Evolutionary conservation across 176 grass and related monocot species (phyloP).

Genomic region (Oryza meyeriana): DNA sequence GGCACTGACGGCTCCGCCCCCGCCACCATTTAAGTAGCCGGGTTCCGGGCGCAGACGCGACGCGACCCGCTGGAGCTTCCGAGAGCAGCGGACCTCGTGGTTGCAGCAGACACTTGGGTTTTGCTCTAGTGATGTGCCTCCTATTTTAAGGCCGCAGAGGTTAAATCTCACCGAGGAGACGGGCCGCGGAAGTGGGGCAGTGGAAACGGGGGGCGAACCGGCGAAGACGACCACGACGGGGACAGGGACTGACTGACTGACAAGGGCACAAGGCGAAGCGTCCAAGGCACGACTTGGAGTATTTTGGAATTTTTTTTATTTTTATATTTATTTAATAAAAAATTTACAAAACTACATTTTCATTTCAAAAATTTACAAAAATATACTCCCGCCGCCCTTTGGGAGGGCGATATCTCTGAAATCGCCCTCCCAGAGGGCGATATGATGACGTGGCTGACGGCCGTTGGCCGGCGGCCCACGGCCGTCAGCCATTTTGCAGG

Average conservation of each 20-base stretch:
- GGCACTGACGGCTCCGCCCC: not conserved
- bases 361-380: no score
- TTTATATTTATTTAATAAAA: no score
- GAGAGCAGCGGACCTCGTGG: slow-evolving; percentile 31
- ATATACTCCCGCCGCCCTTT: no score
- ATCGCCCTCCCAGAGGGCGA: no score
- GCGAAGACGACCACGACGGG: not conserved
- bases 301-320: no score
- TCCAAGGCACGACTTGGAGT: slow-evolving; percentile 28
- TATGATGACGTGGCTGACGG: no score
- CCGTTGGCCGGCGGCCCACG: no score
- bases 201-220: not conserved
- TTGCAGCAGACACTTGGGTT: not conserved
- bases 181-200: not conserved
- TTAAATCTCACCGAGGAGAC: not conserved
- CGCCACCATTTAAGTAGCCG: slow-evolving; percentile 22
- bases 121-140: not conserved
- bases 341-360: no score
- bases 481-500: no score
- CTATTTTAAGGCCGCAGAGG: not conserved
- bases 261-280: slow-evolving; percentile 10
- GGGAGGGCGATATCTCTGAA: no score
- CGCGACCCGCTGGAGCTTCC: slow-evolving; percentile 5
- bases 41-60: not conserved
- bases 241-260: slow-evolving; percentile 3